Evolutionary conservation across 345 rosid species (phyloP), one percentile per base, ranked within the genome.

Genomic region (Salix udensis): DNA sequence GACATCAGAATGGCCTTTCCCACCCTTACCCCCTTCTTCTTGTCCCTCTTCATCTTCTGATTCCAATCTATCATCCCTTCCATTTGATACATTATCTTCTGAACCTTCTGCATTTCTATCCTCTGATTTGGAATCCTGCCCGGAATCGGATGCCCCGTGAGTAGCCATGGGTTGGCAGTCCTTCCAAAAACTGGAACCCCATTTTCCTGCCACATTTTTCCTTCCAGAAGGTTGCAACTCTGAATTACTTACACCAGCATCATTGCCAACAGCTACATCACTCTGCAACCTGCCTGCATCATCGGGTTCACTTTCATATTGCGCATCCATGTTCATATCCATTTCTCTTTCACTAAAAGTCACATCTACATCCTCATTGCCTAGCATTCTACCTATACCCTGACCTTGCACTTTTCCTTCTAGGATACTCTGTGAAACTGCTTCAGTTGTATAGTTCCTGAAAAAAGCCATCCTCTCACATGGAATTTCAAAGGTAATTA

Each of bases 101-200:
- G 88, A 87, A 23, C 83, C 91, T 76, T 86, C 89, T 16, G 71
- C 85, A 79, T 77, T 83, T 82, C 86, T 90, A 75, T 69, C 79
- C 55, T 87, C 94, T 42, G 81, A 85, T 71, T 86, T 91, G 36
- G 90, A 94, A 83, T 92, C 94, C 73, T 86, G 90, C 34, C 92
- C 94, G 71, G 93, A 88, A 81, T 84, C 96, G 74, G 90, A 90
- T 7, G 87, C 91, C 21, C 83, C 92, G 55, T 80, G 83, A 70
- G 81, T 76, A 44, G 85, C 88, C 88, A 88, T 82, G 13, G 99
- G 99, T 84, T 88, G 98, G 86, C 99, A 96, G 74, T 94, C 99
- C 85, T 88, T 96, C 99, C 98, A 96, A 82, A 94, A 96, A 28
- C 88, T 86, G 12, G 98, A 92, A 81, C 99, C 99, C 99, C 99